Conservation (phyloP, 306 rosid species). For the Fragaria vesca region DNA sequence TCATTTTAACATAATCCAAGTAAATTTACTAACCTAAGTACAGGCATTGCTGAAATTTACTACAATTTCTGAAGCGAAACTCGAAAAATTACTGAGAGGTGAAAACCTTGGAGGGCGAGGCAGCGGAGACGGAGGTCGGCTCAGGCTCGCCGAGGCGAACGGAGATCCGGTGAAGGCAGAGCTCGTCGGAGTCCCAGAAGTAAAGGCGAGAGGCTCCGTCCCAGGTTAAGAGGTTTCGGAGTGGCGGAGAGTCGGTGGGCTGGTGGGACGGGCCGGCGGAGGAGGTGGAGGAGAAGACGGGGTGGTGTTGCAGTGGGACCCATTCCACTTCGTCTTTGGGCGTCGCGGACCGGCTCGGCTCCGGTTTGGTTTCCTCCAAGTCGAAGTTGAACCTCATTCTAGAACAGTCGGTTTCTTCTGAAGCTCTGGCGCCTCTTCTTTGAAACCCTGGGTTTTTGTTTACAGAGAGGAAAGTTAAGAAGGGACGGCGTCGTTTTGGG, state of each 20-base stretch:
- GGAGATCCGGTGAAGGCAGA: slow-evolving; percentile 67
- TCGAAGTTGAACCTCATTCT: slow-evolving; percentile 53
- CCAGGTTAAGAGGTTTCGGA: slow-evolving; percentile 63
- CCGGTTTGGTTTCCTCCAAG: slow-evolving; percentile 36
- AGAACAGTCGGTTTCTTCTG: neutral
- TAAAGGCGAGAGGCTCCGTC: slow-evolving; percentile 87
- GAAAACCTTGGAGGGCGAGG: slow-evolving; percentile 75
- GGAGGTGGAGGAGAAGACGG: slow-evolving; percentile 51
- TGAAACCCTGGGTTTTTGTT: slow-evolving; percentile 11
- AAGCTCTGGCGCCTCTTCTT: neutral
- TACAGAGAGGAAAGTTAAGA: neutral
- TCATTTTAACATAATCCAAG: neutral
- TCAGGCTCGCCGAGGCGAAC: slow-evolving; percentile 88
- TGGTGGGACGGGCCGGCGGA: neutral
- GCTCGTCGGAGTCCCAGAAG: slow-evolving; percentile 66
- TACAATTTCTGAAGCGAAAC: neutral
- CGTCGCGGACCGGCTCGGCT: slow-evolving; percentile 44
- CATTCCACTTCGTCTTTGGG: slow-evolving; percentile 73
- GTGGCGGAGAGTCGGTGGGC: slow-evolving; percentile 3
- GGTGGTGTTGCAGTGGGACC: slow-evolving; percentile 73
- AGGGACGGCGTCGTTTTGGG: neutral
- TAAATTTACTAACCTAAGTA: neutral
- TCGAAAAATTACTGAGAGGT: neutral
- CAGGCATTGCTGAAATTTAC: neutral
- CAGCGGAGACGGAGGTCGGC: slow-evolving; percentile 68